Conservation (phyloP, 805 yeast genomes). For the Groenewaldozyma tartarivorans region DNA sequence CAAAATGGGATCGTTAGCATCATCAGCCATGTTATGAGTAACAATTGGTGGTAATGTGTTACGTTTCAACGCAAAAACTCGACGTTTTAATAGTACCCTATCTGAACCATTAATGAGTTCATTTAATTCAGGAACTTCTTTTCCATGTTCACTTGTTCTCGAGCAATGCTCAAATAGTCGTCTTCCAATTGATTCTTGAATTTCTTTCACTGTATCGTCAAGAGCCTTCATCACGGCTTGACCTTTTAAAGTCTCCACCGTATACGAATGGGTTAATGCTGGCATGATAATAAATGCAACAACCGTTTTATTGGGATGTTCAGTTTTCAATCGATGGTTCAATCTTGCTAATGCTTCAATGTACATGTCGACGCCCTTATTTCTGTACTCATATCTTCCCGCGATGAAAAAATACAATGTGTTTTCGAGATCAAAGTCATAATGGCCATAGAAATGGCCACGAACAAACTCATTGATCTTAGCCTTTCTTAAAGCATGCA, state of each 20-base stretch:
- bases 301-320: constrained; percentile 80
- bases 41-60: constrained; percentile 89
- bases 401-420: constrained; percentile 94
- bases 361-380: constrained; percentile 93
- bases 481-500: constrained; percentile 85
- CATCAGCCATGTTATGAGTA: constrained; percentile 94
- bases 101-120: constrained; percentile 82
- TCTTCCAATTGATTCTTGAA: constrained; percentile 76
- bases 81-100: constrained; percentile 77
- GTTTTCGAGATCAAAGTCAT: constrained; percentile 88
- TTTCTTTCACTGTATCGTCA: constrained; percentile 80
- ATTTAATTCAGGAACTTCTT: constrained; percentile 69
- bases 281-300: constrained; percentile 99
- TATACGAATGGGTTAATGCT: constrained; percentile 85
- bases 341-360: constrained; percentile 88
- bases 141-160: constrained; percentile 40
- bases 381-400: constrained; percentile 93
- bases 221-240: constrained; percentile 92
- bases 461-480: constrained; percentile 89
- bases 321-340: constrained; percentile 74
- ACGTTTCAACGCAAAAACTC: constrained; percentile 87
- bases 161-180: constrained; percentile 88
- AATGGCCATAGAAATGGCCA: constrained; percentile 95
- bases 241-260: constrained; percentile 90
- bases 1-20: constrained; percentile 80